A percentile compares a stretch with the other conserved stretches of the same genome.
These are phyloP conservation scores for Cytospora schulzeri DNA, from an alignment of 2,329 filamentous ascomycete species.

Conservation along the genomic window DNA sequence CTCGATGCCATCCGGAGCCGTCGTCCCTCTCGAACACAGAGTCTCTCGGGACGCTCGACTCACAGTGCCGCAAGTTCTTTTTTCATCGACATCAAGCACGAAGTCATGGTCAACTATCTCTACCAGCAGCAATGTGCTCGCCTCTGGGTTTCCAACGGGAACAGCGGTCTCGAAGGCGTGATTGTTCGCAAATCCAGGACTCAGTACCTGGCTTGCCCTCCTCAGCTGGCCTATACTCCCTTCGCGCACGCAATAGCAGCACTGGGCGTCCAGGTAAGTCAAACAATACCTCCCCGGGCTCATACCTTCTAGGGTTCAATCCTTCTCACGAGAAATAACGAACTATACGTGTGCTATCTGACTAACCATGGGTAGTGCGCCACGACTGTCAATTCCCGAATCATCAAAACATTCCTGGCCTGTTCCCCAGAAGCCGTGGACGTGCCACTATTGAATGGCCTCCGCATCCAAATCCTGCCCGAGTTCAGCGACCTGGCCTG, in stretches of 20 bases:
- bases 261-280: conserved; percentile 70
- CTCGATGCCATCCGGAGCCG: conserved; percentile 39
- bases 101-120: conserved; percentile 82
- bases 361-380: conserved; percentile 55
- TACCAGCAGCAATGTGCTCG: conserved; percentile 78
- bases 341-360: neutral
- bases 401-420: conserved; percentile 76
- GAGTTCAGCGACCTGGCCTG: conserved; percentile 70
- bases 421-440: conserved; percentile 74
- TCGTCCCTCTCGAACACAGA: conserved; percentile 53
- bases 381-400: conserved; percentile 79
- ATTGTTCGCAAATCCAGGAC: conserved; percentile 68
- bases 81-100: conserved; percentile 74
- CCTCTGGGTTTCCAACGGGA: conserved; percentile 72
- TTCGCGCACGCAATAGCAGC: conserved; percentile 66
- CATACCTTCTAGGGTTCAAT: too few relatives aligned
- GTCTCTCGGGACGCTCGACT: conserved; percentile 46
- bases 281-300: too few relatives aligned
- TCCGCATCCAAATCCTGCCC: conserved; percentile 75
- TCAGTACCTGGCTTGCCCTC: conserved; percentile 73
- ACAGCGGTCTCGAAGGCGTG: conserved; percentile 71
- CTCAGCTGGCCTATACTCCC: conserved; percentile 61
- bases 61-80: conserved; percentile 52
- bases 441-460: conserved; percentile 74
- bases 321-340: neutral